Evolutionary conservation across 768 basidiomycete genomes (phyloP), one percentile per base, ranked within the genome.

Genomic region (Phlegmacium glaucopus): DNA sequence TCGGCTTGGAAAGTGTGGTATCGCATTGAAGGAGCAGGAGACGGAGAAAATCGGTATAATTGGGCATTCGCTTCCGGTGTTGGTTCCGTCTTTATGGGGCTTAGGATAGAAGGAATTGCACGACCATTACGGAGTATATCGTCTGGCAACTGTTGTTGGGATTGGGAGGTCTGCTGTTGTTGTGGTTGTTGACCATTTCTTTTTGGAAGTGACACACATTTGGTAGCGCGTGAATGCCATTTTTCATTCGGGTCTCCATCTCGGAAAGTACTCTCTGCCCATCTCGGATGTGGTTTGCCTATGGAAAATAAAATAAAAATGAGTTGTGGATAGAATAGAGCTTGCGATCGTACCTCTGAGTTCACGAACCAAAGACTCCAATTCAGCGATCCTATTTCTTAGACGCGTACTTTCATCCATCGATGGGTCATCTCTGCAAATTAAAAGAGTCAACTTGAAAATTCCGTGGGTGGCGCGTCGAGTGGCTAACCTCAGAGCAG

Each of bases 311-410:
- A 43, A 40, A 37, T 13, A 49, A 25, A 44, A 27, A 27, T 47
- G 32, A 11, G n/a, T 6, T 34, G 32, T 34, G 10, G 11, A n/a
- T 34, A 29, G 36, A 34, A 32, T 12, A 30, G 45, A 52, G 42
- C 42, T 22, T 22, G 22, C 22, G 5, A 32, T 51, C 62, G 44
- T 66, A 87, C 87, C 88, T 62, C 91, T 78, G 25, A 96, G 72
- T 63, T 94, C 93, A 52, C 93, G 78, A 29, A 95, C 91, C 27
- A 94, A 79, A 57, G 87, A 89, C 67, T 96, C 93, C 45, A 96
- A 81, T 68, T 96, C 93, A 32, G 91, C 92, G 55, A 96, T 92
- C 41, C 93, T 75, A 57, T 89, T 87, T 48, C 90, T 79, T 46
- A 94, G 75, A 47, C 88, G 83, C 12, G 90, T 92, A 49, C 77